These are phyloP conservation scores for Pyricularia sp. DNA, from an alignment of 2,329 filamentous ascomycete genomes.

Conservation along the genomic window DNA sequence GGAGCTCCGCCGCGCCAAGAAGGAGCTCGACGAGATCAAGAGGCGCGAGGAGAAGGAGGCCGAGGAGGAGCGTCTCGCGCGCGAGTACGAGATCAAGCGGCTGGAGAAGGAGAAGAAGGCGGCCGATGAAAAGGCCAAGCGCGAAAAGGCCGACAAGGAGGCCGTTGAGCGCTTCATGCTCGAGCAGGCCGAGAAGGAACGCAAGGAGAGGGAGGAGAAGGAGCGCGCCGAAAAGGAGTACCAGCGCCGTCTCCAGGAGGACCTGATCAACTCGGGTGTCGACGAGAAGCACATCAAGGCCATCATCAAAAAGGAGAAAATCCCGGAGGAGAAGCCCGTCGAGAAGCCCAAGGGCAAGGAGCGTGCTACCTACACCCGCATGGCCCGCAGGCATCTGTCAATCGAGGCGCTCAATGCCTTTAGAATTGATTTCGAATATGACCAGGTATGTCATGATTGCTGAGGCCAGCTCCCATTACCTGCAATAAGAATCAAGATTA, in stretches of 20 bases:
- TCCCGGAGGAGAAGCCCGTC: constrained; percentile 23
- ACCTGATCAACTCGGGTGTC: constrained; percentile 48
- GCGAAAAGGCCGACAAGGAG: constrained; percentile 37
- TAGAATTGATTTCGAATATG: constrained; percentile 47
- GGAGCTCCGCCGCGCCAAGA: constrained; percentile 38
- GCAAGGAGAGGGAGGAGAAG: constrained; percentile 36
- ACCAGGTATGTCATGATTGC: constrained; percentile 32
- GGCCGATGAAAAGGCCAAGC: constrained; percentile 31
- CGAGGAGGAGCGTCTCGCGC: constrained; percentile 41
- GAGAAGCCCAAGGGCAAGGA: constrained; percentile 31
- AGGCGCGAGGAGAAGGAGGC: constrained; percentile 34
- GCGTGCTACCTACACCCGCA: constrained; percentile 49
- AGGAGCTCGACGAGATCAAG: constrained; percentile 37
- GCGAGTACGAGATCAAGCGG: constrained; percentile 39
- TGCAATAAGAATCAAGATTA: background rate
- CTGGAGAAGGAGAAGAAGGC: constrained; percentile 35
- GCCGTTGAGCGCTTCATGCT: constrained; percentile 44
- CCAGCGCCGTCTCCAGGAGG: constrained; percentile 44
- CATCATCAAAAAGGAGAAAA: constrained; percentile 47
- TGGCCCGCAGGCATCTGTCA: constrained; percentile 52
- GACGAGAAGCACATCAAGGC: constrained; percentile 49
- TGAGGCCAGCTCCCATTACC: background rate
- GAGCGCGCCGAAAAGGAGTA: constrained; percentile 44
- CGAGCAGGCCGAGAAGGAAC: constrained; percentile 35
- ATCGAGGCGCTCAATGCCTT: constrained; percentile 50